Base-by-base conservation (phyloP, 345 rosid species). In the Mercurialis annua region DNA sequence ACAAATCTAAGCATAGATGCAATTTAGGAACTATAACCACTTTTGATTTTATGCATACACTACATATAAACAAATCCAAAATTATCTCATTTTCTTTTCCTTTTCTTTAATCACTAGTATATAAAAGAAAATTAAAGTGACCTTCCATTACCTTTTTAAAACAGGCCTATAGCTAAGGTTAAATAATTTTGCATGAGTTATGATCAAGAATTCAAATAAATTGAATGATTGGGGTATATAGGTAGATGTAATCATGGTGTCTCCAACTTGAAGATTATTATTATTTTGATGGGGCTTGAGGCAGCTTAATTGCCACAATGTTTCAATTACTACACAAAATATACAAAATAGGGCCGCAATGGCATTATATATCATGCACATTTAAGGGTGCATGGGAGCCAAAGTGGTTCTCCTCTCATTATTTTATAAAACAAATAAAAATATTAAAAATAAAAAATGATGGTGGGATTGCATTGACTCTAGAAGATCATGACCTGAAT, bases 391-490 rank as follows among this genome's bases (percentile, higher is more conserved):
- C 56, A 73, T 72, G 81, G 81, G 60, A 73, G 75, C 78, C 74
- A 73, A 70, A 72, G 68, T 38, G 20, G 6, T 4, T 50, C 69
- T 63, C 66, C 50, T 63, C 67, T 56, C 53, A 55, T 50, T 72
- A 68, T 69, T 58, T 66, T 17, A 1, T 14, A 57, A 8, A 50
- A 26, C 53, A 52, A 52, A n/a, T n/a, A n/a, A n/a, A n/a, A n/a
- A n/a, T n/a, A n/a, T n/a, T n/a, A n/a, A n/a, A n/a, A n/a, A n/a
- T n/a, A n/a, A 36, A 8, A 40, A 40, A 18, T 21, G 50, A 33
- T 47, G 59, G 42, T n/a, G 65, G 68, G 14, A 12, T 67, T 78
- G 82, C 81, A 78, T 81, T 78, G 82, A 76, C 85, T 78, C 81
- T 68, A 81, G 82, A 81, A 66, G 73, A 77, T n/a, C n/a, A n/a